A percentile compares a stretch with the other conserved stretches of the same genome.
phyloP scores from a whole-genome alignment of 106 monocot genomes.

The Dendrobium huoshanense region DNA sequence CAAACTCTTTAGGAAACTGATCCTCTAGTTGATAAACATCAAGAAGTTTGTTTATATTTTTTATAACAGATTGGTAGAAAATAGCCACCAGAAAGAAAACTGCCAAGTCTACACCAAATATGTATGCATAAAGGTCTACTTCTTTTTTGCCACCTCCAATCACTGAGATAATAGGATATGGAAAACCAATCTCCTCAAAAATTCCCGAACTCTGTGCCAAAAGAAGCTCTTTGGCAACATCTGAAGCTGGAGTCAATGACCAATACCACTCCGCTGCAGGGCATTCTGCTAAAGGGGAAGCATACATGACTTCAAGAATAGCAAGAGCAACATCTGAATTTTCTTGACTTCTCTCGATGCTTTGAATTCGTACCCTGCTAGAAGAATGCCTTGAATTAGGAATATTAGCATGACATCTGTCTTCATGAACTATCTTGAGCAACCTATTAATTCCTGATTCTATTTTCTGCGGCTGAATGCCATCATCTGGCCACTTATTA shows the following conservation, averaged over 20 bases:
- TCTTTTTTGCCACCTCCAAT: conserved; percentile 91
- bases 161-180: conserved; percentile 79
- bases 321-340: conserved; percentile 38
- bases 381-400: conserved; percentile 34
- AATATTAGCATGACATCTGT: conserved; percentile 40
- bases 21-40: conserved; percentile 98
- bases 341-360: conserved; percentile 86
- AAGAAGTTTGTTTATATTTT: conserved; percentile 88
- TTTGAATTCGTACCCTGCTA: conserved; percentile 80
- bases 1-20: conserved; percentile 97
- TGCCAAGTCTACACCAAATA: conserved; percentile 94
- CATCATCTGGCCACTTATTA: conserved; percentile 83
- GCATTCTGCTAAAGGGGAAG: conserved; percentile 54
- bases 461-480: conserved; percentile 88
- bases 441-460: conserved; percentile 80
- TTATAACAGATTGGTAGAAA: conserved; percentile 92
- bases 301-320: conserved; percentile 46
- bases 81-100: conserved; percentile 95
- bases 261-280: conserved; percentile 43
- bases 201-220: conserved; percentile 22
- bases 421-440: conserved; percentile 52
- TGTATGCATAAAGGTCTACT: conserved; percentile 88
- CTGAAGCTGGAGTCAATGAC: conserved; percentile 79
- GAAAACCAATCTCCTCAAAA: conserved; percentile 61
- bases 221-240: conserved; percentile 77